Evolutionary conservation across 164 flowering plant genomes (phyloP).

Genomic region (Stephania japonica): DNA sequence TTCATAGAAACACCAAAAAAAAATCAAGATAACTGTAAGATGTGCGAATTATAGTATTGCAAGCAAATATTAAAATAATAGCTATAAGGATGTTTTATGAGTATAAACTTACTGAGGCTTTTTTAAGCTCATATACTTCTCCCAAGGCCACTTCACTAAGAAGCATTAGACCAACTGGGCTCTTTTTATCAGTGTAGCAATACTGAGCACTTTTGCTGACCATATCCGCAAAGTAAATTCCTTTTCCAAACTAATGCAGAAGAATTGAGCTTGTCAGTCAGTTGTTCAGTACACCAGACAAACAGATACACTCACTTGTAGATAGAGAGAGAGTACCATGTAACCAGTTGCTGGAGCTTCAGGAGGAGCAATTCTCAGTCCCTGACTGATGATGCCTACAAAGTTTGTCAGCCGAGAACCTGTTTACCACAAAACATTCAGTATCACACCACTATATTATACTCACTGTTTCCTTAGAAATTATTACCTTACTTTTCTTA

Average conservation of each 20-base stretch:
- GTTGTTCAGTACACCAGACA: neutral
- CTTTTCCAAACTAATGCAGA: slow-evolving; percentile 82
- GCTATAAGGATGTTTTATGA: no score
- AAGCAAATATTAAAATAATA: no score
- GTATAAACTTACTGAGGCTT: slow-evolving; percentile 47
- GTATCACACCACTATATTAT: neutral
- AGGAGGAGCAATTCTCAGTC: slow-evolving; percentile 92
- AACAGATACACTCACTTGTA: neutral
- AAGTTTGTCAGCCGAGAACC: slow-evolving; percentile 86
- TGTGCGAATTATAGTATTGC: no score
- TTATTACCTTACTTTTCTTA: neutral
- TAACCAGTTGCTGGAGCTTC: slow-evolving; percentile 97
- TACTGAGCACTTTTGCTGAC: slow-evolving; percentile 99
- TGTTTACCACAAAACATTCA: slow-evolving; percentile 19
- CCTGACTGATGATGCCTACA: slow-evolving; percentile 96
- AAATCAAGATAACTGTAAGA: no score
- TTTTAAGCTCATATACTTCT: slow-evolving; percentile 74
- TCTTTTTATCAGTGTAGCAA: slow-evolving; percentile 64
- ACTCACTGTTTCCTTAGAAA: neutral
- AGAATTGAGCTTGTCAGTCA: slow-evolving; percentile 3
- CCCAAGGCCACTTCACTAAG: slow-evolving; percentile 97
- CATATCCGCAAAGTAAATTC: slow-evolving; percentile 94
- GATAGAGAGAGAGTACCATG: slow-evolving; percentile 53
- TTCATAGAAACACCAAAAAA: no score
- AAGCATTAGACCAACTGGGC: slow-evolving; percentile 88